Percentiles rank a stretch among this genome's conserved stretches.
Conservation (phyloP, 306 rosid genomes). For the Mimosa pudica region DNA sequence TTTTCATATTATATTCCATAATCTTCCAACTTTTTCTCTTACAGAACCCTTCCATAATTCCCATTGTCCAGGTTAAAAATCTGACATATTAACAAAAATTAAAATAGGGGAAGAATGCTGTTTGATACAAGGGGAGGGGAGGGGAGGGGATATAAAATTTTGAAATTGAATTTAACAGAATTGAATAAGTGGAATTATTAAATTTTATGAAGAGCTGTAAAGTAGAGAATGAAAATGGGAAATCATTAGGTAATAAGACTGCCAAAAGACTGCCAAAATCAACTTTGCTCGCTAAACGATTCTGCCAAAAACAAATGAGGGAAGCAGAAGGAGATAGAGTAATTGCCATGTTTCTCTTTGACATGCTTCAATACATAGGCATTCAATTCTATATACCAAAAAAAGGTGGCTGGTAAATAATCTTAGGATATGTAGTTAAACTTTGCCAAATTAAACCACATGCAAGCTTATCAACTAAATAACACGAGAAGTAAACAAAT, state of each 20-base stretch:
- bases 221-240: background rate
- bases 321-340: background rate
- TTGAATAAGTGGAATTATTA: too few relatives aligned
- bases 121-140: too few relatives aligned
- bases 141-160: too few relatives aligned
- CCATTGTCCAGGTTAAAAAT: background rate
- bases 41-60: background rate
- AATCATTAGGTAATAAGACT: background rate
- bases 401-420: background rate
- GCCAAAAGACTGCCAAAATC: background rate
- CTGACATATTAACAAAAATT: background rate
- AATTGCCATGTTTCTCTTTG: background rate
- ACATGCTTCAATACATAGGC: constrained; percentile 17
- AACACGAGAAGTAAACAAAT: constrained; percentile 22
- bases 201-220: too few relatives aligned
- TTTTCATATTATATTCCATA: background rate
- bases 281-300: background rate
- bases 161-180: too few relatives aligned
- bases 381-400: background rate
- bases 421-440: constrained; percentile 7
- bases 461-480: constrained; percentile 25
- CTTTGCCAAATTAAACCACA: constrained; percentile 26
- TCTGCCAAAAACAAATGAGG: background rate
- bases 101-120: too few relatives aligned
- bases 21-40: background rate